Percentiles rank a stretch among this genome's conserved stretches.
Conservation (phyloP, 495 filamentous ascomycete genomes). For the Lepidopterella palustris region DNA sequence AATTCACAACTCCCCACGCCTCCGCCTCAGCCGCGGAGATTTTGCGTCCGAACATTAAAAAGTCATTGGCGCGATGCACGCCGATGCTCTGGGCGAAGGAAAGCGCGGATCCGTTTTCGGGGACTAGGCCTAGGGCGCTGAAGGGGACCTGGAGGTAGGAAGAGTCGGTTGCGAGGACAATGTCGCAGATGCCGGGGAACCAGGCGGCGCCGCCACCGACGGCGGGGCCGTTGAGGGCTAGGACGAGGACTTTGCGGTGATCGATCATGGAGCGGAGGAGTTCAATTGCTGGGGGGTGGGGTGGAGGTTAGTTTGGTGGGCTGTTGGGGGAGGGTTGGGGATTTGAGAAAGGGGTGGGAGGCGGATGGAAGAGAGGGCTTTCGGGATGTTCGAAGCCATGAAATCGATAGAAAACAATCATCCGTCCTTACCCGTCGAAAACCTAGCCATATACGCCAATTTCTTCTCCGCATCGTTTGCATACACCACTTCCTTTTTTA, state of each 20-base stretch:
- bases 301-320: background rate
- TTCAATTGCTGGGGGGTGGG: conserved; percentile 22
- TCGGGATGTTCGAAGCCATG: background rate
- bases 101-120: conserved; percentile 34
- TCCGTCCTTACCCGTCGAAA: conserved; percentile 23
- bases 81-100: conserved; percentile 32
- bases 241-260: conserved; percentile 35
- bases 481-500: conserved; percentile 7
- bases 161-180: conserved; percentile 28
- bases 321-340: background rate
- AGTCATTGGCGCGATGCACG: conserved; percentile 35
- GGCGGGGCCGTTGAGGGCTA: conserved; percentile 35
- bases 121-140: conserved; percentile 32
- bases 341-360: background rate
- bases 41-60: conserved; percentile 35
- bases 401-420: too few relatives aligned
- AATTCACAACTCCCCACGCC: conserved; percentile 29
- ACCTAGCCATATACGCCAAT: conserved; percentile 14
- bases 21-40: conserved; percentile 26
- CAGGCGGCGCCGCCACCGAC: conserved; percentile 34
- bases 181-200: conserved; percentile 34
- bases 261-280: conserved; percentile 35
- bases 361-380: background rate
- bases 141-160: conserved; percentile 34
- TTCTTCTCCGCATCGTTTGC: conserved; percentile 31